Conservation (phyloP, 2,329 filamentous ascomycete genomes). For the Teratosphaeriaceae sp. region DNA sequence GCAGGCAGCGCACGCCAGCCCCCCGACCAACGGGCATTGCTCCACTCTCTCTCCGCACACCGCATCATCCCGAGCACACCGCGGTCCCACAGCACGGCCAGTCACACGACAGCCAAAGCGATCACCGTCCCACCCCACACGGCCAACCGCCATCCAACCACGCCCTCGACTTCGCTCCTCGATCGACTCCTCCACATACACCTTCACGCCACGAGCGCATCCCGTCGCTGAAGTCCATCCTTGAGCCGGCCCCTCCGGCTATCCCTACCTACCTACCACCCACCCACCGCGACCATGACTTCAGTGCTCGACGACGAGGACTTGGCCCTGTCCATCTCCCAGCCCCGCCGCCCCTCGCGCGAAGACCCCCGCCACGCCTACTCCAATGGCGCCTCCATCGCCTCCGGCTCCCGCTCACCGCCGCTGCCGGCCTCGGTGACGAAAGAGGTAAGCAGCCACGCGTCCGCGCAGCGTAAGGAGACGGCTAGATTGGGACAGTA, state of each 20-base stretch:
- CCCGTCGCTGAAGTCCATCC: constrained; percentile 2
- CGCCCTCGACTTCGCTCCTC: no score
- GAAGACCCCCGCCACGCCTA: constrained; percentile 30
- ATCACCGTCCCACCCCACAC: no score
- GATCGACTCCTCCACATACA: not conserved
- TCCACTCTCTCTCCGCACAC: no score
- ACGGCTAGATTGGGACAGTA: constrained; percentile 74
- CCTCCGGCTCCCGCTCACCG: constrained; percentile 16
- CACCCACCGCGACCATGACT: constrained; percentile 23
- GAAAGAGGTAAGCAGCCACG: constrained; percentile 13
- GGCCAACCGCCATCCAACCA: no score
- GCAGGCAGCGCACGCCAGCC: no score
- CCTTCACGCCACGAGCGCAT: not conserved
- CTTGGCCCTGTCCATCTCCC: constrained; percentile 32
- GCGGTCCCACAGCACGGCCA: no score
- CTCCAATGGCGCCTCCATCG: constrained; percentile 8
- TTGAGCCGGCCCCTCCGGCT: not conserved
- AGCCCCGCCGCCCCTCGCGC: constrained; percentile 20
- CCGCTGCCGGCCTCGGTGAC: constrained; percentile 13
- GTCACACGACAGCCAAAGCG: not conserved
- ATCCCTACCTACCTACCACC: not conserved
- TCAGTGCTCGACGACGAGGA: constrained; percentile 36
- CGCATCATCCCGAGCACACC: no score
- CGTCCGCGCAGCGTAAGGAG: constrained; percentile 20
- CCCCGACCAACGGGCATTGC: no score